phyloP scores from a whole-genome alignment of 2,329 filamentous ascomycete species.

The Aspergillus fumigatiaffinis region DNA sequence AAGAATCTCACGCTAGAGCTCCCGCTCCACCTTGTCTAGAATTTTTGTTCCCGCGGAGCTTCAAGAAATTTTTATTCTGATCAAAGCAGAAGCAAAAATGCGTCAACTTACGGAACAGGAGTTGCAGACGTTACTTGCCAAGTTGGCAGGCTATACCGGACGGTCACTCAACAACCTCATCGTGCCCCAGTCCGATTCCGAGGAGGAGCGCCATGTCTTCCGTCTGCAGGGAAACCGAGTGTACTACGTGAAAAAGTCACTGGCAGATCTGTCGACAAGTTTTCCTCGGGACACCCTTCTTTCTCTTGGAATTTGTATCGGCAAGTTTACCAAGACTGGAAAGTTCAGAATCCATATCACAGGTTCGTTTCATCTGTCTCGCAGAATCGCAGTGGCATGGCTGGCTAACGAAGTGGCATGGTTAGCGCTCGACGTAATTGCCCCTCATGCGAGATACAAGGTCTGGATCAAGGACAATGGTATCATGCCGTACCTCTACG shows the following conservation, averaged over 20 bases:
- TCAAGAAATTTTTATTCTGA: constrained; percentile 5
- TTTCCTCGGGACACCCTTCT: constrained; percentile 78
- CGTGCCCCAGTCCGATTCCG: constrained; percentile 64
- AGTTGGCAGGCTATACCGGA: constrained; percentile 91
- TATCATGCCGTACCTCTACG: constrained; percentile 96
- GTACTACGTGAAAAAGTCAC: constrained; percentile 85
- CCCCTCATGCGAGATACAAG: constrained; percentile 90
- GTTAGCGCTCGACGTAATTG: constrained; percentile 73
- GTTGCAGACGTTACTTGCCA: constrained; percentile 73
- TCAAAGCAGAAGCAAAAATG: constrained; percentile 48
- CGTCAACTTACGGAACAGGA: constrained; percentile 68
- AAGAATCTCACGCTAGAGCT: constrained; percentile 23
- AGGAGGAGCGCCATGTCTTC: constrained; percentile 78
- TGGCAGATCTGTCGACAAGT: constrained; percentile 87
- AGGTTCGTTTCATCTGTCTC: neutral
- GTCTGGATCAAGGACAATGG: constrained; percentile 96
- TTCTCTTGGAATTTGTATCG: constrained; percentile 83
- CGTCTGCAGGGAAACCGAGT: constrained; percentile 77
- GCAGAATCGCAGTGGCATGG: neutral
- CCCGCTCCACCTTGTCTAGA: constrained; percentile 19
- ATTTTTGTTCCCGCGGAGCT: constrained; percentile 21
- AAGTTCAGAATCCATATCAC: constrained; percentile 96
- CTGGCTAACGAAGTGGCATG: neutral
- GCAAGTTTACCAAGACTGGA: constrained; percentile 89
- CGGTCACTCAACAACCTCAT: constrained; percentile 81